A percentile compares a stretch with the other conserved stretches of the same genome.
phyloP scores from a whole-genome alignment of 768 basidiomycete genomes.

The Hygrophoropsis aurantiaca region DNA sequence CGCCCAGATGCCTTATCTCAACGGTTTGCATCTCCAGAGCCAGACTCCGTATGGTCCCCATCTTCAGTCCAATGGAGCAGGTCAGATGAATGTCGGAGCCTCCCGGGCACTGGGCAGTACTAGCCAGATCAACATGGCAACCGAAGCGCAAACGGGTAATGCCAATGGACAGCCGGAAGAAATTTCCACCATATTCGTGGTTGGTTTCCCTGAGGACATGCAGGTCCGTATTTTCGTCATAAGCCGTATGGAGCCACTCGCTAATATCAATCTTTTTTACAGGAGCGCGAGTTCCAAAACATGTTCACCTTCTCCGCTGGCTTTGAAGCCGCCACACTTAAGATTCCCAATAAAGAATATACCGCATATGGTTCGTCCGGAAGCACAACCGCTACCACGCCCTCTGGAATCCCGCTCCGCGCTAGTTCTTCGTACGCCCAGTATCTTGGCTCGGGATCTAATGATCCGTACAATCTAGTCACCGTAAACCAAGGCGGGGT shows the following conservation, averaged over 20 bases:
- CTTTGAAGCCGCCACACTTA: conserved; percentile 96
- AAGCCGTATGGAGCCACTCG: conserved; percentile 12
- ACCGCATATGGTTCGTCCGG: conserved; percentile 63
- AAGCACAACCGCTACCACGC: conserved; percentile 23
- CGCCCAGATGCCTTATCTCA: conserved; percentile 35
- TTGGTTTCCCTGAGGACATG: conserved; percentile 99
- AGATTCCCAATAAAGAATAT: conserved; percentile 92
- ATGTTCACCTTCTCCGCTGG: conserved; percentile 97
- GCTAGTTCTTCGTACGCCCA: conserved; percentile 34
- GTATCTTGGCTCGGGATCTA: conserved; percentile 49
- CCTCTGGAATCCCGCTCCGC: conserved; percentile 35
- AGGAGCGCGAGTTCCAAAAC: conserved; percentile 99
- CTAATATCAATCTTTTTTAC: conserved; percentile 14
- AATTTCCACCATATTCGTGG: conserved; percentile 96
- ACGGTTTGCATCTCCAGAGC: conserved; percentile 55
- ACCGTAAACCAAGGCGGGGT: conserved; percentile 82
- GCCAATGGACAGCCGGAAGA: conserved; percentile 61
- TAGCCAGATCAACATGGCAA: conserved; percentile 23
- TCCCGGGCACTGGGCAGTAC: conserved; percentile 27
- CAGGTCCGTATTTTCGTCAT: conserved; percentile 56
- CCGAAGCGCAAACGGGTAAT: conserved; percentile 21
- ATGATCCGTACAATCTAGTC: conserved; percentile 83
- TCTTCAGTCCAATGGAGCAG: conserved; percentile 44
- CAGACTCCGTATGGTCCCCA: conserved; percentile 80
- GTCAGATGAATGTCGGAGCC: conserved; percentile 18